Conservation (phyloP, 2,329 filamentous ascomycete genomes). For the Lachnellula subtilissima region DNA sequence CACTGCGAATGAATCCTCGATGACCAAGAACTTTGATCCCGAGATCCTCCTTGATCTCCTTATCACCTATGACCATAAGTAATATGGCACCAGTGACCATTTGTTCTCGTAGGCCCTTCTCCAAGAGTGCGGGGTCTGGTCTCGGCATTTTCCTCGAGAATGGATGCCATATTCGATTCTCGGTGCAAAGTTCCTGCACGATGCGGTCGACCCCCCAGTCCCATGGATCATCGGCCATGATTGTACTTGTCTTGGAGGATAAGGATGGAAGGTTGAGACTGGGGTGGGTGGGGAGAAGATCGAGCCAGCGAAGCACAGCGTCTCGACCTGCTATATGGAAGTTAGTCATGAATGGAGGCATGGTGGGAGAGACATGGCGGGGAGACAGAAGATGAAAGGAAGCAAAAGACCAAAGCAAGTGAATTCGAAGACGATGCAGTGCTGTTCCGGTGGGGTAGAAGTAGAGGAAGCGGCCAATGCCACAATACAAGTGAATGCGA, state of each 20-base stretch:
- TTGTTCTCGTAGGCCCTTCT: conserved; percentile 52
- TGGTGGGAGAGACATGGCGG: neutral
- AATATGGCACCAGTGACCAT: conserved; percentile 41
- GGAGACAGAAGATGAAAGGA: neutral
- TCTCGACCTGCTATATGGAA: conserved; percentile 7
- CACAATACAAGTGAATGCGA: too few relatives aligned
- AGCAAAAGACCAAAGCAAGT: neutral
- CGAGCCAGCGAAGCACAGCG: conserved; percentile 12
- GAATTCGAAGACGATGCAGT: neutral
- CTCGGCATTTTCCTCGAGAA: conserved; percentile 24
- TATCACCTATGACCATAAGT: conserved; percentile 20
- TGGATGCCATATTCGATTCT: conserved; percentile 44
- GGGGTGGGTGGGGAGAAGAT: conserved; percentile 4
- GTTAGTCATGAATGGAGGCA: conserved; percentile 15
- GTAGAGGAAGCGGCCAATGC: too few relatives aligned
- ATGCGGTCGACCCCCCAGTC: conserved; percentile 67
- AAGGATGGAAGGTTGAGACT: conserved; percentile 14
- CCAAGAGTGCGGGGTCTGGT: conserved; percentile 50
- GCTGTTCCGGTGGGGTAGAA: too few relatives aligned
- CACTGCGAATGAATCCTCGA: conserved; percentile 42
- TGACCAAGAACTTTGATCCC: conserved; percentile 20
- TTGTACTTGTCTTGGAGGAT: conserved; percentile 16
- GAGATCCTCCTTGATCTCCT: conserved; percentile 22
- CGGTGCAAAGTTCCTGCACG: conserved; percentile 58
- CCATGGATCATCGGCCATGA: conserved; percentile 60